phyloP scores from a whole-genome alignment of 148 eudicot species.

The Heliamphora exappendiculata region DNA sequence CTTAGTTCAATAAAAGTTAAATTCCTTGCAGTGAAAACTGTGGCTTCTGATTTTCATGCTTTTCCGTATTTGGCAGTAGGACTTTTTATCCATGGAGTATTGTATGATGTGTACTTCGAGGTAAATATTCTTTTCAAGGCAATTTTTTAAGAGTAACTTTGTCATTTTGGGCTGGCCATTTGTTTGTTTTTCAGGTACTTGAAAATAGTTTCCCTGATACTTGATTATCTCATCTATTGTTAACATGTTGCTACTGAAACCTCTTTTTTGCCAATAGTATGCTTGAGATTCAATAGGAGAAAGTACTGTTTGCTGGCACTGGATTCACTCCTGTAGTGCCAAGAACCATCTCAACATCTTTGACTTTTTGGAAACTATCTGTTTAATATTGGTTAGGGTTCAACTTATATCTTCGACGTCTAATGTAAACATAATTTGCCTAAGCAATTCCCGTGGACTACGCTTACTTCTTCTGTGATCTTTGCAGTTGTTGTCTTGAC shows the following conservation, averaged over 20 bases:
- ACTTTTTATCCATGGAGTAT: constrained; percentile 18
- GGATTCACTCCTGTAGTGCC: constrained; percentile 6
- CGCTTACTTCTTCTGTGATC: neutral
- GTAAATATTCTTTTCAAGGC: constrained; percentile 2
- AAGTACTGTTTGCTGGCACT: neutral
- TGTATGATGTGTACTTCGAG: constrained; percentile 16
- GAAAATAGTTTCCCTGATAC: neutral
- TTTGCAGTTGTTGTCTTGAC: constrained; percentile 41
- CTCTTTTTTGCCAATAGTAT: neutral
- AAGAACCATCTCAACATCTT: neutral
- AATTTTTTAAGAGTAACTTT: neutral
- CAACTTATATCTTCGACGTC: neutral
- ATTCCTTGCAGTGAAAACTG: neutral
- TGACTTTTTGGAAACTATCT: neutral
- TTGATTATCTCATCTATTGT: neutral
- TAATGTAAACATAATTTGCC: neutral
- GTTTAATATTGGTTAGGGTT: neutral
- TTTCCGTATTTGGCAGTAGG: constrained; percentile 1
- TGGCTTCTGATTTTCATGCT: constrained; percentile 1
- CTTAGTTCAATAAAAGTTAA: neutral
- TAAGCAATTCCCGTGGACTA: neutral
- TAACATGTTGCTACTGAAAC: neutral
- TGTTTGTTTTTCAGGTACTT: neutral
- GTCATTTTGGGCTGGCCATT: neutral
- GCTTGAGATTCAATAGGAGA: neutral